Conservation (phyloP, 2,329 filamentous ascomycete species). For the Acarospora socialis region DNA sequence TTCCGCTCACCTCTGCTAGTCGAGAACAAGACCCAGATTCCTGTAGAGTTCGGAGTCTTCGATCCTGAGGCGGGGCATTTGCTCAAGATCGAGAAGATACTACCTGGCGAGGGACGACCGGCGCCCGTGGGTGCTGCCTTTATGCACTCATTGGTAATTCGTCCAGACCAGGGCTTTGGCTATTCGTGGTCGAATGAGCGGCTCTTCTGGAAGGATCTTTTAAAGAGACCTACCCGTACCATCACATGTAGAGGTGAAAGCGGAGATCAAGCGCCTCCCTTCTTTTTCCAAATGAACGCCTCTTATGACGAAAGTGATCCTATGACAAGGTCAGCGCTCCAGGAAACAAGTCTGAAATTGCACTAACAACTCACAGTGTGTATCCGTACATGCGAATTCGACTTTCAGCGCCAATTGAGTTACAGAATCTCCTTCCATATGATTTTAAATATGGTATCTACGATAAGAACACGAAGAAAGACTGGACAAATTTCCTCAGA, state of each 20-base stretch:
- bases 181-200: slow-evolving; percentile 88
- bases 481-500: slow-evolving; percentile 95
- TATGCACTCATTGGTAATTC: slow-evolving; percentile 72
- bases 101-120: slow-evolving; percentile 77
- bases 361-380: slow-evolving; percentile 36
- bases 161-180: slow-evolving; percentile 90
- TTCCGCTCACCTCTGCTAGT: slow-evolving; percentile 81
- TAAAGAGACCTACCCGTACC: slow-evolving; percentile 72
- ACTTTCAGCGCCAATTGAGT: slow-evolving; percentile 78
- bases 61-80: slow-evolving; percentile 76
- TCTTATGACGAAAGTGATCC: slow-evolving; percentile 74
- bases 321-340: slow-evolving; percentile 47
- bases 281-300: slow-evolving; percentile 93
- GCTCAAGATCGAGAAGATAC: slow-evolving; percentile 94
- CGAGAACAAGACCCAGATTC: slow-evolving; percentile 94
- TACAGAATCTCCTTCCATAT: slow-evolving; percentile 89
- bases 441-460: slow-evolving; percentile 99
- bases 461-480: slow-evolving; percentile 95
- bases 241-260: slow-evolving; percentile 79
- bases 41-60: slow-evolving; percentile 83
- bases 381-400: slow-evolving; percentile 94
- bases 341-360: background rate
- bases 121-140: slow-evolving; percentile 86
- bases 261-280: slow-evolving; percentile 61
- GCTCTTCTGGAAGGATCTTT: slow-evolving; percentile 82